These are phyloP conservation scores for Dactylellina cionopaga DNA, from an alignment of 2,329 filamentous ascomycete species.

Conservation along the genomic window DNA sequence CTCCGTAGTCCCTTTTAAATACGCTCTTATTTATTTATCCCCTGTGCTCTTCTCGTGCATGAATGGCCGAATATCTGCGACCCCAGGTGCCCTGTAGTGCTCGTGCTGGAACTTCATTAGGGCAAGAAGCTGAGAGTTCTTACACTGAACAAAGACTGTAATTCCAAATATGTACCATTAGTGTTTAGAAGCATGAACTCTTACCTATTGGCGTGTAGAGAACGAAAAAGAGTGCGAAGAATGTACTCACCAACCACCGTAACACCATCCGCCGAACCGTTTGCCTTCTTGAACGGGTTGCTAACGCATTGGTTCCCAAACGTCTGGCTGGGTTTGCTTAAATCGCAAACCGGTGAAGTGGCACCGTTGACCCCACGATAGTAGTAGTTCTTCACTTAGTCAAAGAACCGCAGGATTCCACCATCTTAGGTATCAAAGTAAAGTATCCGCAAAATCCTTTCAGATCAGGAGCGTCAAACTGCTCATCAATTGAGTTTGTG, in stretches of 20 bases:
- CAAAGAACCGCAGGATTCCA: conserved; percentile 19
- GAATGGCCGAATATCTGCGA: neutral
- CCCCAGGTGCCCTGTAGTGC: conserved; percentile 2
- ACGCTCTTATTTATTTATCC: neutral
- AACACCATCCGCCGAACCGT: neutral
- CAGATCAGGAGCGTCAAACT: neutral
- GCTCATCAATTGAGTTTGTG: neutral
- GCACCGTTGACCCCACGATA: conserved; percentile 11
- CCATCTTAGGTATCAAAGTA: conserved; percentile 23
- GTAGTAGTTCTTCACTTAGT: neutral
- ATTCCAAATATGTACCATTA: neutral
- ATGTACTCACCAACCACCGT: conserved; percentile 25
- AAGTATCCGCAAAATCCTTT: conserved; percentile 16
- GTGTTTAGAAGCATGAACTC: neutral
- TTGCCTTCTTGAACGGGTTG: conserved; percentile 1
- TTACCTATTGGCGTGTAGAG: too few species aligned
- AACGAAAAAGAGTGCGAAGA: too few species aligned
- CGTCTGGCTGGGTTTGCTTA: neutral
- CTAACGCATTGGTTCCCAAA: conserved; percentile 13
- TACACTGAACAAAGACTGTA: conserved; percentile 1
- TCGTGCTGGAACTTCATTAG: conserved; percentile 2
- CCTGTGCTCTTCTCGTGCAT: neutral
- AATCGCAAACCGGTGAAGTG: neutral
- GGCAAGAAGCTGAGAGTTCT: neutral
- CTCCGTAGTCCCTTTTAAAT: too few species aligned